phyloP scores from a whole-genome alignment of 2,329 filamentous ascomycete genomes.

The Aspergillus fischeri region DNA sequence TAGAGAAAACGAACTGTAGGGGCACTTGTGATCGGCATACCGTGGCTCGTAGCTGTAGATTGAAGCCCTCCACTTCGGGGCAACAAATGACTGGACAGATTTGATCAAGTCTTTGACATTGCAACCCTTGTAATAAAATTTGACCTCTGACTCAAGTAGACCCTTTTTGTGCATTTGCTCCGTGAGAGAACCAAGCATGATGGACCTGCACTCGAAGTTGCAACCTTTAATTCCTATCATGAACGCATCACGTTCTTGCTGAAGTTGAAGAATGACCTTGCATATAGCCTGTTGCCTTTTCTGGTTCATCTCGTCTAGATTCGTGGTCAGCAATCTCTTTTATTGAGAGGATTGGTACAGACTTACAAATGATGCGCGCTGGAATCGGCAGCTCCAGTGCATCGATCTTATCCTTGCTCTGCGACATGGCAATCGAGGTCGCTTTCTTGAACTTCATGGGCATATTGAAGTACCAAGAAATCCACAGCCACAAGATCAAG shows the following conservation, averaged over 20 bases:
- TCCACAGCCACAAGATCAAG: conserved; percentile 7
- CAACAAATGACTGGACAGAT: not conserved
- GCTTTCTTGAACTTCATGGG: conserved; percentile 11
- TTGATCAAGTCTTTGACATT: not conserved
- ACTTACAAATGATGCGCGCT: conserved; percentile 12
- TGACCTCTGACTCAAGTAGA: conserved; percentile 1
- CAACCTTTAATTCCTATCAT: conserved; percentile 13
- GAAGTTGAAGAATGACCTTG: conserved; percentile 3
- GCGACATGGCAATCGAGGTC: conserved; percentile 16
- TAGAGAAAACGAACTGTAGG: not conserved
- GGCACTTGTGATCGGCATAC: not conserved
- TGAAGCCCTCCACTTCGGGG: not conserved
- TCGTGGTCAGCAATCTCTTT: conserved; percentile 4
- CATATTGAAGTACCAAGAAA: conserved; percentile 16
- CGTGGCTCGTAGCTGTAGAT: too few relatives aligned
- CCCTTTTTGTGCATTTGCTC: conserved; percentile 10
- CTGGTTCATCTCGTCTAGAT: conserved; percentile 14
- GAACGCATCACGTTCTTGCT: conserved; percentile 9
- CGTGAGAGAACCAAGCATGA: conserved; percentile 21
- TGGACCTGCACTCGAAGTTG: conserved; percentile 20
- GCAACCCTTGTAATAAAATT: not conserved
- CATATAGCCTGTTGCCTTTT: conserved; percentile 10
- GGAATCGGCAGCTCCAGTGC: conserved; percentile 19
- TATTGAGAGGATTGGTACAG: not conserved
- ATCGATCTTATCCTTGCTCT: conserved; percentile 8